Conservation (phyloP, 2,329 filamentous ascomycete genomes). For the Tolypocladium endophyticum region DNA sequence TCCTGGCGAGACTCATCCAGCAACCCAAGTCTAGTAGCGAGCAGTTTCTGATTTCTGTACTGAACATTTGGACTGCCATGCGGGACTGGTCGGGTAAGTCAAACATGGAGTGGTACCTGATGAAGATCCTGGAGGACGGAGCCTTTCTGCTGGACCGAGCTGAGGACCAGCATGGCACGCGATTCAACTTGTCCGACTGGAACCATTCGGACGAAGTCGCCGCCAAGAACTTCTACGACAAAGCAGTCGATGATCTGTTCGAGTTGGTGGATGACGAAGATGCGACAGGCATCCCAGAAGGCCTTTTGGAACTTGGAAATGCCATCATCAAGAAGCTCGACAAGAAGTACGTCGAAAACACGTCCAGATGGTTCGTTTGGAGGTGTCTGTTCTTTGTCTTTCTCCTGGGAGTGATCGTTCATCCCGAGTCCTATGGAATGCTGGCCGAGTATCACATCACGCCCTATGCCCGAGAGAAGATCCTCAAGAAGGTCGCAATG, state of each 20-base stretch:
- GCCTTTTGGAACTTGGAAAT: constrained; percentile 73
- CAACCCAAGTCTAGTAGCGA: constrained; percentile 68
- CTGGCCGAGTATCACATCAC: constrained; percentile 89
- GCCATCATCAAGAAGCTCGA: constrained; percentile 73
- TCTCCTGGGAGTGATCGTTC: constrained; percentile 70
- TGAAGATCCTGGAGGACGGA: constrained; percentile 88
- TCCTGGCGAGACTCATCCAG: constrained; percentile 72
- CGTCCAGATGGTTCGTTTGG: constrained; percentile 74
- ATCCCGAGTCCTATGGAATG: constrained; percentile 72
- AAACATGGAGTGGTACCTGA: constrained; percentile 87
- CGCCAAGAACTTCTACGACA: constrained; percentile 80
- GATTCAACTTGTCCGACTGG: constrained; percentile 62
- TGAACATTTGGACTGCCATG: constrained; percentile 81
- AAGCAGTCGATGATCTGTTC: constrained; percentile 71
- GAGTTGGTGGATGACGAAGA: constrained; percentile 78
- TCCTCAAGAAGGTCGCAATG: constrained; percentile 68
- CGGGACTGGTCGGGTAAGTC: constrained; percentile 82
- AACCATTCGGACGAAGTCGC: constrained; percentile 71
- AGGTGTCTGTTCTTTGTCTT: constrained; percentile 91
- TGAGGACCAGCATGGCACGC: constrained; percentile 64
- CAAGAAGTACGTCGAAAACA: constrained; percentile 59
- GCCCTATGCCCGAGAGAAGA: constrained; percentile 78
- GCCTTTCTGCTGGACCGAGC: constrained; percentile 81
- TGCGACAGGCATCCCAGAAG: constrained; percentile 74
- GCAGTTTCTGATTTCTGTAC: constrained; percentile 69